Percentiles rank a stretch among this genome's conserved stretches.
phyloP scores from a whole-genome alignment of 139 green algal species.

The Coccomyxa sp. region DNA sequence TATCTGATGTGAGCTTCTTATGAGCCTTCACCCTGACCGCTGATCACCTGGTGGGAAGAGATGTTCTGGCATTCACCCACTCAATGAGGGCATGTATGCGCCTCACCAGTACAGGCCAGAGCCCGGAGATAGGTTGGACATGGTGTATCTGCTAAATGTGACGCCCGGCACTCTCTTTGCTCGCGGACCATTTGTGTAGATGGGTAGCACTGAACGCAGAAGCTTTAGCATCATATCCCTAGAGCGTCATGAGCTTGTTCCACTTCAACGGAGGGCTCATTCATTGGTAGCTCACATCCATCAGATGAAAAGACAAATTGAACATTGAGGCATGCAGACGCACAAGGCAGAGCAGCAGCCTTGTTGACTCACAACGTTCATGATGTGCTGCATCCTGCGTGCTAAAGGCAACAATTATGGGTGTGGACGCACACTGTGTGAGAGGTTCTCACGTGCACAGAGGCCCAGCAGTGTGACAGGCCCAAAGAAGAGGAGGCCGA shows the following conservation, averaged over 20 bases:
- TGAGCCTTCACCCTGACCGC: background rate
- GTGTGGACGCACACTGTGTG: background rate
- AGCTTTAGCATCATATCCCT: background rate
- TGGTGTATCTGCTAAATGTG: background rate
- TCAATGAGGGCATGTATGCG: background rate
- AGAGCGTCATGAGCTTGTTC: background rate
- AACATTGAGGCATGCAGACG: background rate
- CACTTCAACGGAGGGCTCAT: background rate
- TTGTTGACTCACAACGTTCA: background rate
- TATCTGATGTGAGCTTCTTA: background rate
- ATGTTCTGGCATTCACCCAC: background rate
- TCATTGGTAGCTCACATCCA: background rate
- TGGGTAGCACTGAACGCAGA: background rate
- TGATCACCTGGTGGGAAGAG: too few relatives aligned
- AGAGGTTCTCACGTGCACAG: background rate
- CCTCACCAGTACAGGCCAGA: conserved; percentile 6
- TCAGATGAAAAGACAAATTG: background rate
- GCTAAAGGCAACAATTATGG: background rate
- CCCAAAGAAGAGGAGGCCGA: conserved; percentile 1
- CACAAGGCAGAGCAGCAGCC: too few relatives aligned
- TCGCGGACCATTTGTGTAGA: background rate
- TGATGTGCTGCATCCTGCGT: background rate
- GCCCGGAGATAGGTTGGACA: conserved; percentile 1
- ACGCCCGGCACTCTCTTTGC: background rate
- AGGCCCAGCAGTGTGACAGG: background rate